Percentiles rank a stretch among this genome's conserved stretches.
These are phyloP conservation scores for Boletus reticuloceps DNA, from an alignment of 768 basidiomycete species.

Conservation along the genomic window DNA sequence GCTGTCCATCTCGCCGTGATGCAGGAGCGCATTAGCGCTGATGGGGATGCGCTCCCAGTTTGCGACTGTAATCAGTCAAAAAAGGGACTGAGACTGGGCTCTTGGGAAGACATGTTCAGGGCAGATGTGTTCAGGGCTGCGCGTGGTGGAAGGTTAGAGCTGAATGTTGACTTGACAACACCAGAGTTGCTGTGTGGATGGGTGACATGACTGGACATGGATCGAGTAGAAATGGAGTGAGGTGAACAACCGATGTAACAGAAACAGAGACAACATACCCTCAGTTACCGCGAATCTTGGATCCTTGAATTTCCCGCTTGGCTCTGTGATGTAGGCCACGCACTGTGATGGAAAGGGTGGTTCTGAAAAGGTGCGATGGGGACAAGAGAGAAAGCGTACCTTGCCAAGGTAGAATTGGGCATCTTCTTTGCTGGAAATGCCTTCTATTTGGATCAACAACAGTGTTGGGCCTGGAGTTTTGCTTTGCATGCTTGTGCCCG, in stretches of 20 bases:
- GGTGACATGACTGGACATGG: conserved; percentile 70
- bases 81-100: too few relatives aligned
- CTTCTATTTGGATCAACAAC: conserved; percentile 95
- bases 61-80: too few relatives aligned
- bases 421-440: conserved; percentile 89
- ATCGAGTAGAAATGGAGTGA: not conserved
- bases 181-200: conserved; percentile 93
- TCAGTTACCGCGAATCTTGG: conserved; percentile 98
- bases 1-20: too few relatives aligned
- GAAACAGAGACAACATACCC: conserved; percentile 55
- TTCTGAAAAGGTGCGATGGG: not conserved
- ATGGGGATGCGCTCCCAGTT: too few relatives aligned
- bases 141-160: conserved; percentile 90
- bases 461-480: conserved; percentile 96
- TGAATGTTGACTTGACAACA: conserved; percentile 97
- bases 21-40: too few relatives aligned
- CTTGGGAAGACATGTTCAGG: too few relatives aligned
- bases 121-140: too few relatives aligned
- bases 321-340: conserved; percentile 96
- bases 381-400: conserved; percentile 46
- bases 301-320: conserved; percentile 90
- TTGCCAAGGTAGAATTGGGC: conserved; percentile 99
- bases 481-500: conserved; percentile 98
- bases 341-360: conserved; percentile 48
- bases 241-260: not conserved